A percentile compares a stretch with the other conserved stretches of the same genome.
These are phyloP conservation scores for Volutella citrinella DNA, from an alignment of 2,329 filamentous ascomycete species.

Conservation along the genomic window DNA sequence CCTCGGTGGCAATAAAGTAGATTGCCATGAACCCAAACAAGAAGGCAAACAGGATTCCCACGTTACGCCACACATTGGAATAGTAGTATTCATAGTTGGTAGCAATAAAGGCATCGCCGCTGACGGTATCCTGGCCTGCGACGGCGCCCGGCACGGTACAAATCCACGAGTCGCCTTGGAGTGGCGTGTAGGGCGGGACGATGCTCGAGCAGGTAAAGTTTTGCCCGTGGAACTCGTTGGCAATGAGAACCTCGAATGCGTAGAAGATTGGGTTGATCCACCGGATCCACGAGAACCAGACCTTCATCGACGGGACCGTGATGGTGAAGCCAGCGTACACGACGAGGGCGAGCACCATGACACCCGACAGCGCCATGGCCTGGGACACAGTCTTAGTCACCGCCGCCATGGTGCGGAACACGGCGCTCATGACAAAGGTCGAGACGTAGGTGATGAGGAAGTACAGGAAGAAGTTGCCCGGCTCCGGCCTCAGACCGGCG, in stretches of 20 bases:
- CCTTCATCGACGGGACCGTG: slow-evolving; percentile 41
- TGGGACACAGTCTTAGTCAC: slow-evolving; percentile 64
- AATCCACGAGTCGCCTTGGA: slow-evolving; percentile 46
- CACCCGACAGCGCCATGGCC: slow-evolving; percentile 50
- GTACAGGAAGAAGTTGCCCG: slow-evolving; percentile 73
- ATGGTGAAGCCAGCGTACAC: slow-evolving; percentile 26
- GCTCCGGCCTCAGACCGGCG: slow-evolving; percentile 50
- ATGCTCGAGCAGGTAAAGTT: slow-evolving; percentile 53
- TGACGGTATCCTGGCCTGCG: slow-evolving; percentile 51
- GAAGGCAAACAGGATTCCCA: slow-evolving; percentile 66
- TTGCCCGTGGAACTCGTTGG: slow-evolving; percentile 67
- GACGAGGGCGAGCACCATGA: slow-evolving; percentile 54
- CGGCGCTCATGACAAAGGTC: slow-evolving; percentile 70
- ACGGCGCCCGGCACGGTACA: slow-evolving; percentile 54
- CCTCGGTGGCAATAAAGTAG: slow-evolving; percentile 62
- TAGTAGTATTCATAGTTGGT: slow-evolving; percentile 55
- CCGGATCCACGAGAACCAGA: slow-evolving; percentile 74
- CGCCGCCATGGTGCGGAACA: slow-evolving; percentile 72
- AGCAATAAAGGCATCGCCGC: slow-evolving; percentile 59
- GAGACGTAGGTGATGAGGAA: slow-evolving; percentile 66
- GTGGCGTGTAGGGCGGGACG: slow-evolving; percentile 44
- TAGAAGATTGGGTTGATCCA: slow-evolving; percentile 74
- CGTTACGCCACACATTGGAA: slow-evolving; percentile 62
- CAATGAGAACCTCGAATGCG: slow-evolving; percentile 68
- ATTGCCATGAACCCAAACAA: slow-evolving; percentile 60